Evolutionary conservation across 306 rosid species (phyloP).

Genomic region (Castanea sativa): DNA sequence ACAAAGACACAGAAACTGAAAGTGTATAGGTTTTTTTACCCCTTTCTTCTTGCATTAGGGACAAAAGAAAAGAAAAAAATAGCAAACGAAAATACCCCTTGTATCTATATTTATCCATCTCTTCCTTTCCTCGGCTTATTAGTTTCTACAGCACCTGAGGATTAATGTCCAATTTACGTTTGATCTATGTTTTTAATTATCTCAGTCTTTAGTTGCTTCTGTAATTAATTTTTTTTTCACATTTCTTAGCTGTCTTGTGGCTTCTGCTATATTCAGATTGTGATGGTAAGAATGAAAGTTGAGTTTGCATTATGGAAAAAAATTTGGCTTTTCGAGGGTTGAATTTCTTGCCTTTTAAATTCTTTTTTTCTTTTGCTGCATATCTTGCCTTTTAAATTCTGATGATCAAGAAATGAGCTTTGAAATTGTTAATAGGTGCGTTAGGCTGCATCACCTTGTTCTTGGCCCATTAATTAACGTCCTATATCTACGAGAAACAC

Average conservation of each 20-base stretch:
- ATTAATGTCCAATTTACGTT: constrained; percentile 20
- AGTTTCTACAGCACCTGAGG: constrained; percentile 27
- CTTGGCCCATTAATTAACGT: too few relatives aligned
- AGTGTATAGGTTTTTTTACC: constrained; percentile 51
- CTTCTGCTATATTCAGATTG: not conserved
- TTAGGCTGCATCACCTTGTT: too few relatives aligned
- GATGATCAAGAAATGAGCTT: not conserved
- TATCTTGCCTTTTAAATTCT: not conserved
- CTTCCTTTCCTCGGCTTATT: constrained; percentile 26
- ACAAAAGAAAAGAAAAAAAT: not conserved
- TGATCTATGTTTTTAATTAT: not conserved
- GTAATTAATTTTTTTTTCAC: not conserved
- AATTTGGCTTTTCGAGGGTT: not conserved
- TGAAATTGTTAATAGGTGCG: too few relatives aligned
- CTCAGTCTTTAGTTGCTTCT: constrained; percentile 1
- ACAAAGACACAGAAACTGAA: constrained; percentile 57
- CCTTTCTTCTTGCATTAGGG: constrained; percentile 21
- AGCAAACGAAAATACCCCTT: constrained; percentile 17
- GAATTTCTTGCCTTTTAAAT: not conserved
- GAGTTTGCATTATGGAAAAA: not conserved
- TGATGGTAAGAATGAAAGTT: not conserved
- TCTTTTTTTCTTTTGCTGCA: not conserved
- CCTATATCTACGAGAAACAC: too few relatives aligned
- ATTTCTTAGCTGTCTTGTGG: not conserved
- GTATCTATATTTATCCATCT: constrained; percentile 33